These are phyloP conservation scores for Periconia sp. DNA, from an alignment of 2,329 filamentous ascomycete genomes.

Conservation along the genomic window DNA sequence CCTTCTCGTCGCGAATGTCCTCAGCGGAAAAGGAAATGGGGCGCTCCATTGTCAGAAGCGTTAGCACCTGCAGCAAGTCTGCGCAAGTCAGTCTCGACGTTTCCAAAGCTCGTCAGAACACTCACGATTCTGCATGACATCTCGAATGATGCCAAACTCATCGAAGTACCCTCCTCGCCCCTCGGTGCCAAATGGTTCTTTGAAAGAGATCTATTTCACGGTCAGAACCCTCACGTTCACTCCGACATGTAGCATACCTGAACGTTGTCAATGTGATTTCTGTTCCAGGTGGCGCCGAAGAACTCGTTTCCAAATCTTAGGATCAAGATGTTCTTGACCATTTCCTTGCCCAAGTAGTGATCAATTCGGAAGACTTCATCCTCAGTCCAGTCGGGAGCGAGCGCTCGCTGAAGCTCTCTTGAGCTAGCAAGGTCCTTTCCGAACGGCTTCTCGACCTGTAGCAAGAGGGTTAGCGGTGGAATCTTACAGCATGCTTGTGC, in stretches of 20 bases:
- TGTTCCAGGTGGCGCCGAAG: slow-evolving; percentile 98
- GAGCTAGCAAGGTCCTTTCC: slow-evolving; percentile 96
- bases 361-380: slow-evolving; percentile 99
- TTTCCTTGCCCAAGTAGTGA: slow-evolving; percentile 99
- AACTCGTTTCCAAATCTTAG: slow-evolving; percentile 98
- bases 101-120: slow-evolving; percentile 11
- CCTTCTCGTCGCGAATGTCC: slow-evolving; percentile 98
- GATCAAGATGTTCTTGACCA: slow-evolving; percentile 99
- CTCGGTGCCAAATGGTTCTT: slow-evolving; percentile 98
- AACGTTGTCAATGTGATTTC: slow-evolving; percentile 98
- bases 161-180: slow-evolving; percentile 98
- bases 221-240: slow-evolving; percentile 13
- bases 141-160: slow-evolving; percentile 98
- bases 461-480: slow-evolving; percentile 20
- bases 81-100: not conserved
- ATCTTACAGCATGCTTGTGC: slow-evolving; percentile 6
- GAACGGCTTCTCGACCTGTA: slow-evolving; percentile 96
- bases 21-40: slow-evolving; percentile 98
- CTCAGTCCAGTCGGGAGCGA: slow-evolving; percentile 98
- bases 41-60: slow-evolving; percentile 95
- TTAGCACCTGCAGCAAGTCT: slow-evolving; percentile 93
- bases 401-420: slow-evolving; percentile 89
- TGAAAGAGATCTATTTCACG: slow-evolving; percentile 81
- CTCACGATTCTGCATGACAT: slow-evolving; percentile 97
- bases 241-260: slow-evolving; percentile 59